Base-by-base conservation (phyloP, 2,329 filamentous ascomycete species). In the Curvularia eragrostidis region DNA sequence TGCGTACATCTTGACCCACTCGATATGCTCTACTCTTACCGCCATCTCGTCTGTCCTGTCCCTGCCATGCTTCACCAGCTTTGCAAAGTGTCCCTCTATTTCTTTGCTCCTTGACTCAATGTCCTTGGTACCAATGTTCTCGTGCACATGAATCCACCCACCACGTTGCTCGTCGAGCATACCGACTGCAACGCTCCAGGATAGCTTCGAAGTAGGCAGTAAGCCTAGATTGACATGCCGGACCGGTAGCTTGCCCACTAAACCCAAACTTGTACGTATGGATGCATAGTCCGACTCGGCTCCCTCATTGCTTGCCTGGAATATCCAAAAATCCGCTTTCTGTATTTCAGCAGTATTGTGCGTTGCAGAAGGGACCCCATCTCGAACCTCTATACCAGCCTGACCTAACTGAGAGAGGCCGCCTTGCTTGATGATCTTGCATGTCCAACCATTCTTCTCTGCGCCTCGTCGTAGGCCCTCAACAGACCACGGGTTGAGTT, bases 401-500 rank as follows among this genome's bases (percentile, higher is more conserved):
- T 0, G 43, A n/a, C 18, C 23, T 6, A 39, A 19, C 3, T n/a
- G 46, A n/a, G 9, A 26, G 5, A 52, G 21, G 13, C 44, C 19
- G 1, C 32, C 46, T 1, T 54, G 52, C 1, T 62, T 39, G 5
- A 67, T n/a, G 0, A 67, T 58, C 10, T 34, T 46, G 7, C 26
- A 50, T 3, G 26, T 46, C 80, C 79, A 82, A 15, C 70, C 67
- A 61, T 83, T 83, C 59, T 49, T 54, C 56, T 56, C 60, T 5
- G 77, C 77, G 1, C 81, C 81, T 23, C 78, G 61, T 26, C 72
- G 65, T 49, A 82, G 58, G 0, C 80, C 81, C 60, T 83, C 80
- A 9, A 80, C 69, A 54, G 75, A 79, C 81, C 81, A 83, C 0
- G 75, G 68, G 70, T 97, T 97, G 44, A 97, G 80, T 77, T 98